Percentiles rank a stretch among this genome's conserved stretches.
phyloP scores from a whole-genome alignment of 306 rosid genomes.

The Quercus wislizeni region DNA sequence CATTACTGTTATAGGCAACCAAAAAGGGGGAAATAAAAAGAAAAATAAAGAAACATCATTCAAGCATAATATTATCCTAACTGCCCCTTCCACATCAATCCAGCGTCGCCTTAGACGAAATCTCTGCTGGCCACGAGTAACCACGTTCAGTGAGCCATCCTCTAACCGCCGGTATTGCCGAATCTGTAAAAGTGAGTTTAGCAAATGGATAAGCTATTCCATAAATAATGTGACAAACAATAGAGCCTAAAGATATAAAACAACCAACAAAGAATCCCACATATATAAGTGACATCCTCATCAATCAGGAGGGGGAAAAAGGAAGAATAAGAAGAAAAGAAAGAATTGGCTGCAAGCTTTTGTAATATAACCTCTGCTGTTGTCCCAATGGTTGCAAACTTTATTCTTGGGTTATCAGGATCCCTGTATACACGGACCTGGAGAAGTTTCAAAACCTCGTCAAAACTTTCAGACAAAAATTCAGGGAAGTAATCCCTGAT shows the following conservation, averaged over 20 bases:
- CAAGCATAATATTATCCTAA: conserved; percentile 35
- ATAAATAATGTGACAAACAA: not conserved
- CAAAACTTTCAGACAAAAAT: conserved; percentile 8
- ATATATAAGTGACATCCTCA: not conserved
- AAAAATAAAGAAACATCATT: conserved; percentile 12
- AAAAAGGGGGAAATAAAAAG: not conserved
- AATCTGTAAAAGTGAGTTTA: conserved; percentile 51
- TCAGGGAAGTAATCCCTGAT: conserved; percentile 14
- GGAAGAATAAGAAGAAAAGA: not conserved
- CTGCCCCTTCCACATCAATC: conserved; percentile 87
- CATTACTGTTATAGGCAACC: conserved; percentile 16
- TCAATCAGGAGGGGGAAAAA: not conserved
- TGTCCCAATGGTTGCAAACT: conserved; percentile 66
- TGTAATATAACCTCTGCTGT: conserved; percentile 75
- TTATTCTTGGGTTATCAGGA: conserved; percentile 28
- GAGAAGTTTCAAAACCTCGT: conserved; percentile 9
- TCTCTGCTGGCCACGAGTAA: conserved; percentile 89
- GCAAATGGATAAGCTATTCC: conserved; percentile 17
- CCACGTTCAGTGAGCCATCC: conserved; percentile 83
- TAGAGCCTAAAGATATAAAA: not conserved
- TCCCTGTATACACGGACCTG: conserved; percentile 65
- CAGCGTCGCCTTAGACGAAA: conserved; percentile 69
- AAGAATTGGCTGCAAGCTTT: conserved; percentile 1
- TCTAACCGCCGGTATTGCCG: conserved; percentile 74
- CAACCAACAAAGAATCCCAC: not conserved